Base-by-base conservation (phyloP, 2,329 filamentous ascomycete genomes). In the Allantophomopsis lycopodina region DNA sequence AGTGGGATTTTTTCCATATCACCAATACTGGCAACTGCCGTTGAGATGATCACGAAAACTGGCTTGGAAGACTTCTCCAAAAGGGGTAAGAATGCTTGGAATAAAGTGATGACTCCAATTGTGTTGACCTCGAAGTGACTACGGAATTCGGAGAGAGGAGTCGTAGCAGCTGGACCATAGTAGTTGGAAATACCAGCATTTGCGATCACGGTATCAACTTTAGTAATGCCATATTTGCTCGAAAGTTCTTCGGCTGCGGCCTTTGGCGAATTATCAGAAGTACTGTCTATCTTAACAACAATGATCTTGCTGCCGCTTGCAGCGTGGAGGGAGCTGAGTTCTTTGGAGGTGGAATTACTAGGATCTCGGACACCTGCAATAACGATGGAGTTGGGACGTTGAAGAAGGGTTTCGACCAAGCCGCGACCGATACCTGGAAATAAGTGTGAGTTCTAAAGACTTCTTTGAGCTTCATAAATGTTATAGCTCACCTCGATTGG, bases 171-270 rank as follows among this genome's bases (percentile, higher is more conserved):
- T 0, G 48, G 44, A 0, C 57, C 57, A 32, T 48, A 62, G n/a
- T 47, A 38, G 3, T 54, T 51, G 5, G 50, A 48, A 10, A 67
- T 61, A 12, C 61, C 69, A 0, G 69, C 68, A 47, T 73, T 74
- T 33, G 68, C 64, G 39, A 75, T 63, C 2, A 74, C 59, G 5
- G 69, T 50, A 44, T 74, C 68, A 2, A 73, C 42, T 16, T 58
- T 50, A 5, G 52, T 48, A 44, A 73, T 63, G 4, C 55, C 56
- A 37, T 49, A 31, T 12, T 58, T 44, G 2, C 38, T 18, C 1
- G 52, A 44, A 0, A 65, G 50, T 2, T 50, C 44, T 18, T 53
- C 38, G 2, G 61, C 52, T 2, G 61, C 61, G 12, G 50, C 45
- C 2, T 49, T 46, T 0, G 62, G 46, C 39, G 63, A 60, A 1